Evolutionary conservation across 495 filamentous ascomycete genomes (phyloP).

Genomic region (Cladorrhinum samala): DNA sequence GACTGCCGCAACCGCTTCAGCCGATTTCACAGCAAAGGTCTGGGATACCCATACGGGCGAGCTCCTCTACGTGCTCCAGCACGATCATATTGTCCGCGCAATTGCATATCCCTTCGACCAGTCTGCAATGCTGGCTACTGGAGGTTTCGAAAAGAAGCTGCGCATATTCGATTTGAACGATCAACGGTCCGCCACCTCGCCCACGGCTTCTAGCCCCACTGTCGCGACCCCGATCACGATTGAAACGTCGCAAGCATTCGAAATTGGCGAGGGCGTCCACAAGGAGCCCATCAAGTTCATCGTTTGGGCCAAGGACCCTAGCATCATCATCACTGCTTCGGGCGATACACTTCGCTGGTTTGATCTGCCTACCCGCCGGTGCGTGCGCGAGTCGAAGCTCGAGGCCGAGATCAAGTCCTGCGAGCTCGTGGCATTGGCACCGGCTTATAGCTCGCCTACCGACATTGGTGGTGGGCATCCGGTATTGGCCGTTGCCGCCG

Average conservation of each 20-base stretch:
- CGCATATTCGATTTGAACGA: conserved; percentile 81
- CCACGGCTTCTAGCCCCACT: conserved; percentile 15
- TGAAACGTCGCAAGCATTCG: conserved; percentile 55
- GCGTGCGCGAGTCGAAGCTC: conserved; percentile 64
- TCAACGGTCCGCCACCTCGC: conserved; percentile 18
- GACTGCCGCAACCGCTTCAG: conserved; percentile 85
- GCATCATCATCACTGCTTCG: conserved; percentile 81
- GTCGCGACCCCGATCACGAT: conserved; percentile 32
- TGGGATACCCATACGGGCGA: conserved; percentile 97
- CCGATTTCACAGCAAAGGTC: conserved; percentile 94
- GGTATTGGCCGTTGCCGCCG: conserved; percentile 64
- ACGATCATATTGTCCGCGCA: conserved; percentile 90
- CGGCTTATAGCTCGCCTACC: conserved; percentile 31
- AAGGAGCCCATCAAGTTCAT: conserved; percentile 87
- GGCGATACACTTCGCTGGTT: conserved; percentile 93
- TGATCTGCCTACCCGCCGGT: conserved; percentile 68
- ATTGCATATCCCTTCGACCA: conserved; percentile 83
- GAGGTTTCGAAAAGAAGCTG: conserved; percentile 92
- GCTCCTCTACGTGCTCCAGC: conserved; percentile 77
- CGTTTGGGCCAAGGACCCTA: conserved; percentile 82
- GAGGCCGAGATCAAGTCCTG: conserved; percentile 85
- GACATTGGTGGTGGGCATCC: conserved; percentile 50
- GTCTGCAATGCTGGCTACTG: conserved; percentile 75
- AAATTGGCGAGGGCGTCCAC: conserved; percentile 80
- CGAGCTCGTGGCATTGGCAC: conserved; percentile 63